Evolutionary conservation across 2,329 filamentous ascomycete genomes (phyloP).

Genomic region (Peltaster fructicola): DNA sequence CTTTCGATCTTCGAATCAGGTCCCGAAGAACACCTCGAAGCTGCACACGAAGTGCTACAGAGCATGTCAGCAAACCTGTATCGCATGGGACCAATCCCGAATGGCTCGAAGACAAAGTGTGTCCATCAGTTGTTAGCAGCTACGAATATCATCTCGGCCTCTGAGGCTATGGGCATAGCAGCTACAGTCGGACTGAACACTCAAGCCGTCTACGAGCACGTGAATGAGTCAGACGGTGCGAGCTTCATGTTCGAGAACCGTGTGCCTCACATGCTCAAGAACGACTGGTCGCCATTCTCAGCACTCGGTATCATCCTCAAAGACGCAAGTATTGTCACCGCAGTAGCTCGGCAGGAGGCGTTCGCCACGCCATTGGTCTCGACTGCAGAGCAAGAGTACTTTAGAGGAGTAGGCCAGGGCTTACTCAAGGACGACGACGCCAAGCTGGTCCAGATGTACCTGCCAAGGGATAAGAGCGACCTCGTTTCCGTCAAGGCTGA

Average conservation of each 20-base stretch:
- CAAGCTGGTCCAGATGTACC: conserved; percentile 37
- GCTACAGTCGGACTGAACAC: conserved; percentile 36
- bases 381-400: conserved; percentile 47
- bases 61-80: conserved; percentile 51
- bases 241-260: conserved; percentile 42
- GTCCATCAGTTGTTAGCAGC: conserved; percentile 41
- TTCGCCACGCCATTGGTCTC: conserved; percentile 45
- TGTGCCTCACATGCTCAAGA: conserved; percentile 34
- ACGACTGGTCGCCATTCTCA: conserved; percentile 30
- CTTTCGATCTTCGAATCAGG: conserved; percentile 57
- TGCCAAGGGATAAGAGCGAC: conserved; percentile 16
- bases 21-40: conserved; percentile 35
- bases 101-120: conserved; percentile 39
- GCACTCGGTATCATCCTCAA: conserved; percentile 31
- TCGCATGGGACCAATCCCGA: conserved; percentile 34
- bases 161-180: conserved; percentile 40
- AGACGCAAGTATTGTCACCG: conserved; percentile 46
- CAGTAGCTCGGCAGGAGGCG: conserved; percentile 38
- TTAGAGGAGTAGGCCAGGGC: conserved; percentile 40
- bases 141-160: conserved; percentile 38
- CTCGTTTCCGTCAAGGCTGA: conserved; percentile 17
- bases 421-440: conserved; percentile 38
- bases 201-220: conserved; percentile 29
- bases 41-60: conserved; percentile 40
- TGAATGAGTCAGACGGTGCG: conserved; percentile 23